Evolutionary conservation across 306 rosid genomes (phyloP), one percentile per base, ranked within the genome.

Genomic region (Ceratonia siliqua): DNA sequence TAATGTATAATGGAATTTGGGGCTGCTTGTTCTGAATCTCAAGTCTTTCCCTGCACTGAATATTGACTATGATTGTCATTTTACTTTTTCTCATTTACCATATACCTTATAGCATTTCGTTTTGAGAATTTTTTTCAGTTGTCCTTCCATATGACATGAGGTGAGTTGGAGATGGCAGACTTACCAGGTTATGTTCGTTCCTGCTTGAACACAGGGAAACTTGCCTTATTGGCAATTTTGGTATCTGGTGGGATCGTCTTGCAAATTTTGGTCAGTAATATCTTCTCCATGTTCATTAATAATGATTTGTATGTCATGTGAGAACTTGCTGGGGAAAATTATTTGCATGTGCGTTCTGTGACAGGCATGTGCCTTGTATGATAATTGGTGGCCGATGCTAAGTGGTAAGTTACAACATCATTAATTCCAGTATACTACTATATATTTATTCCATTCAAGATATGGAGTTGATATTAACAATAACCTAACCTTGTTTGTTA

Each of bases 381-480:
- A 81, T 81, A 94, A 94, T 72, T 94, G 98, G 98, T 94, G 98
- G 98, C 97, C 98, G n/a, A 89, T 94, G 98, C 87, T 94, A 56
- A 85, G 87, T 70, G 92, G 98, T 94, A 75, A 68, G 86, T 72
- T 58, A 62, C 66, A 61, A 18, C 80, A 28, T 41, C 17, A 2
- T 11, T 67, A 68, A 70, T 55, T 83, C 17, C 27, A 68, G 74
- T 22, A 53, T 63, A 25, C 10, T 50, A 17, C 21, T 48, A 28
- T 15, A 9, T 61, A n/a, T 61, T 68, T 24, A 18, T 42, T 45
- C 38, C 5, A 35, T 56, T 64, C 21, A 11, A 8, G 22, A 41
- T 25, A 58, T 49, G 48, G 64, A 22, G 50, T 58, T 41, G 59
- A 17, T 13, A 52, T 24, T 4, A 9, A 50, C 9, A 20, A 6